A percentile compares a stretch with the other conserved stretches of the same genome.
Evolutionary conservation across 192 early-diverging fungal species (phyloP).

Genomic region (Rhizophagus clarus): DNA sequence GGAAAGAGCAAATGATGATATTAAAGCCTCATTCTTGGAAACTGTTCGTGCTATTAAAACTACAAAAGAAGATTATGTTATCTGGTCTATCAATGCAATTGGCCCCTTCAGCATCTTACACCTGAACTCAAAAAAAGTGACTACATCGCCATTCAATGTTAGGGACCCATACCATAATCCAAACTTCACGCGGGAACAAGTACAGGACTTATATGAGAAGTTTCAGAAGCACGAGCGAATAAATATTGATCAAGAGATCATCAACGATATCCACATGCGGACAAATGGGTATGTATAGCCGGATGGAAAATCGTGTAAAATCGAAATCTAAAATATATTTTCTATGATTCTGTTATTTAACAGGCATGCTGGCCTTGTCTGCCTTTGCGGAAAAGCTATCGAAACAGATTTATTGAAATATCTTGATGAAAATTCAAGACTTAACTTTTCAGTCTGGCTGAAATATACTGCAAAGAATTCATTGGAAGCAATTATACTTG

Average conservation of each 20-base stretch:
- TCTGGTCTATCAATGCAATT: no score
- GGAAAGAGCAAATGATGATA: no score
- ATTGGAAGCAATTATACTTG: not conserved
- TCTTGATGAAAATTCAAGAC: not conserved
- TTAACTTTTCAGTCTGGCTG: not conserved
- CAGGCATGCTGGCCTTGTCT: no score
- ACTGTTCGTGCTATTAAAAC: no score
- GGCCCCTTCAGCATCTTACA: no score
- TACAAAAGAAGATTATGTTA: no score
- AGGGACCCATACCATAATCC: no score
- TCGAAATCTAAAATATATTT: slow-evolving; percentile 10
- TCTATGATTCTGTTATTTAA: slow-evolving; percentile 1
- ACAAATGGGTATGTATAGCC: slow-evolving; percentile 30
- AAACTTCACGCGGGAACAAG: no score
- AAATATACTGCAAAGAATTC: no score
- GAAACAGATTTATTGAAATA: not conserved
- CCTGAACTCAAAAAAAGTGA: no score
- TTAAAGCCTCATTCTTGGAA: no score
- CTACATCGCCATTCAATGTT: no score
- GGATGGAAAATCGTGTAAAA: not conserved
- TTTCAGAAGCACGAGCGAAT: not conserved
- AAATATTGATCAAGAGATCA: slow-evolving; percentile 31
- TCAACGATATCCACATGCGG: slow-evolving; percentile 33
- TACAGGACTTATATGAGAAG: not conserved
- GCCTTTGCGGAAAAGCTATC: slow-evolving; percentile 19